phyloP scores from a whole-genome alignment of 805 yeast species.

The Debaryomyces prosopidis region DNA sequence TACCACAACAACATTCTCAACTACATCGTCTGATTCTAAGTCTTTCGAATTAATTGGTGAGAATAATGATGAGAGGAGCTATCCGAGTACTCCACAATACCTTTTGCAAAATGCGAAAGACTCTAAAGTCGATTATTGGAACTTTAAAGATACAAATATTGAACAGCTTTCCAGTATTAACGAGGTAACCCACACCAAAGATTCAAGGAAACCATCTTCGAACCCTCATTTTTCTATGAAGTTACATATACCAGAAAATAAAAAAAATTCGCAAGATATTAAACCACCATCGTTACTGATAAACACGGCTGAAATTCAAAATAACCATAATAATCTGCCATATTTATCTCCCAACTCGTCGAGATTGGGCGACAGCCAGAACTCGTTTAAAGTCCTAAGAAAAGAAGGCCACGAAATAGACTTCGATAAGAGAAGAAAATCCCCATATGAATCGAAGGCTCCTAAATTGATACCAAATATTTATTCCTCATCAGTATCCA shows the following conservation, averaged over 20 bases:
- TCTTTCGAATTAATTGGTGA: conserved; percentile 51
- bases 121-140: conserved; percentile 52
- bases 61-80: conserved; percentile 37
- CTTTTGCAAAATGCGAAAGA: conserved; percentile 47
- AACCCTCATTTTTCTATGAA: conserved; percentile 14
- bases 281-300: conserved; percentile 16
- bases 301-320: conserved; percentile 11
- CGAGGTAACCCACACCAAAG: conserved; percentile 3
- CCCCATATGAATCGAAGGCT: conserved; percentile 60
- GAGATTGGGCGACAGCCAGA: conserved; percentile 2
- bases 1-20: conserved; percentile 38
- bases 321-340: neutral
- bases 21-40: conserved; percentile 55
- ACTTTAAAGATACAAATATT: conserved; percentile 45
- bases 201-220: neutral
- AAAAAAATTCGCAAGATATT: neutral
- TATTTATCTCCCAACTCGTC: conserved; percentile 5
- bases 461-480: conserved; percentile 41
- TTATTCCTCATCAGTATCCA: conserved; percentile 32
- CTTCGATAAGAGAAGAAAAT: conserved; percentile 73
- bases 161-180: conserved; percentile 16
- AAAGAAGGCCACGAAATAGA: conserved; percentile 73
- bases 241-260: conserved; percentile 13
- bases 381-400: conserved; percentile 67
- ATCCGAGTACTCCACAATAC: conserved; percentile 72